These are phyloP conservation scores for Xylariomycetidae sp. DNA, from an alignment of 2,329 filamentous ascomycete genomes.

Conservation along the genomic window DNA sequence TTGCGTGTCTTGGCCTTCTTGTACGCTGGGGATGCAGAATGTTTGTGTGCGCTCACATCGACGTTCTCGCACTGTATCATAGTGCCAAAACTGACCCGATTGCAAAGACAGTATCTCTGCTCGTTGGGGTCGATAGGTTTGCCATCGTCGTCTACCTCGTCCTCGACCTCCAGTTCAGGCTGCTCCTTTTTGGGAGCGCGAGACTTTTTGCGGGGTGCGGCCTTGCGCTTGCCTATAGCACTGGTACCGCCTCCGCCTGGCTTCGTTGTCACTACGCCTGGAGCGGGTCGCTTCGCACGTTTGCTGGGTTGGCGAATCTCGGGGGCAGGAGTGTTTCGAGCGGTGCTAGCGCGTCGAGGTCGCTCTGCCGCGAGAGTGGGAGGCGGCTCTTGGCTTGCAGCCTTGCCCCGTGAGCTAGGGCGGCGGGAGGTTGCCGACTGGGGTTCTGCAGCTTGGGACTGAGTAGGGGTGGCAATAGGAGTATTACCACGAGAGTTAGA, in stretches of 20 bases:
- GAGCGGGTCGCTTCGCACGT: slow-evolving; percentile 63
- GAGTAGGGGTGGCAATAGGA: slow-evolving; percentile 29
- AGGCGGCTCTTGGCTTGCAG: slow-evolving; percentile 44
- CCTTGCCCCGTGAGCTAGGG: slow-evolving; percentile 47
- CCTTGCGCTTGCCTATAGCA: slow-evolving; percentile 67
- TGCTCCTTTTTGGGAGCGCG: slow-evolving; percentile 30
- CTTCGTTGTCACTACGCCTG: slow-evolving; percentile 62
- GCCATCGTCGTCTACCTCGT: slow-evolving; percentile 62
- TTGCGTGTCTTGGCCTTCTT: slow-evolving; percentile 5
- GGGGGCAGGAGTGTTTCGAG: slow-evolving; percentile 51
- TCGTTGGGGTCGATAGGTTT: slow-evolving; percentile 70
- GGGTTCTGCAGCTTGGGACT: slow-evolving; percentile 8
- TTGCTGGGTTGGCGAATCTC: slow-evolving; percentile 41
- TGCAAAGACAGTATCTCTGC: slow-evolving; percentile 70
- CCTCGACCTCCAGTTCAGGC: slow-evolving; percentile 38
- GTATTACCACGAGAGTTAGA: slow-evolving; percentile 23
- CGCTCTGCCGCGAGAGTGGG: slow-evolving; percentile 45
- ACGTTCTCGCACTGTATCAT: slow-evolving; percentile 82
- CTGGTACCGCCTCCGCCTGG: slow-evolving; percentile 56
- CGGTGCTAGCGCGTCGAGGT: slow-evolving; percentile 50
- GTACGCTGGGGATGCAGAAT: slow-evolving; percentile 10
- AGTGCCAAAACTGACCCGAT: slow-evolving; percentile 71
- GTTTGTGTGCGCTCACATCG: slow-evolving; percentile 49
- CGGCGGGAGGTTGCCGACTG: slow-evolving; percentile 30
- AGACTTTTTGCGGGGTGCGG: slow-evolving; percentile 60